Base-by-base conservation (phyloP, 108 stramenopile genomes). In the Fistulifera pelliculosa region DNA sequence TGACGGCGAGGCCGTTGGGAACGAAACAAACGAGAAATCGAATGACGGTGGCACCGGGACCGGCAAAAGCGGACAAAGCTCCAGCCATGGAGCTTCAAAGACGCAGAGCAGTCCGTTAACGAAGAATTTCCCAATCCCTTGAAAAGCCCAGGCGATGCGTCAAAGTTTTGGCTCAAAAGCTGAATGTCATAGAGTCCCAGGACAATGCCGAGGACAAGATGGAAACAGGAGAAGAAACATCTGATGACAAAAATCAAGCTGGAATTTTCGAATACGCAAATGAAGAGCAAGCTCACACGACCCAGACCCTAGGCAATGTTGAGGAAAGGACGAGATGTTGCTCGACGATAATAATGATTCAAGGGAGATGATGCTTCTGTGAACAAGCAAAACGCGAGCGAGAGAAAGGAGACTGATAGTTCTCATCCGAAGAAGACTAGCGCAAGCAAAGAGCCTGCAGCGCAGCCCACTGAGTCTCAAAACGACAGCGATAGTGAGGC, bases 91-190 rank as follows among this genome's bases (percentile, higher is more conserved):
- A 39, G 54, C 50, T n/a, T 44, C 57, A 26, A 55, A 10, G 60
- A 47, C 15, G 26, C 50, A 11, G 50, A 38, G 21, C 24, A 22
- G 15, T 15, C 18, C 8, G 4, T 48, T 38, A 11, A 11, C 6
- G 42, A 66, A n/a, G 65, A 73, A 35, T 35, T 64, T 39, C 91
- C 93, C 0, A 96, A 96, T 60, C 93, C 95, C 18, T 84, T 94
- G 45, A 80, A 87, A 54, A 74, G 70, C 54, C 85, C 81, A 25
- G 90, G 84, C 38, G 90, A 89, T 52, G 90, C 79, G 13, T 73
- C 71, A 49, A 79, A 84, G 57, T 87, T 79, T 43, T 92, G 90
- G 86, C 81, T 87, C 45, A 69, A 75, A 76, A 77, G 50, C 72
- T 92, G 0, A 75, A 90, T 47, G 66, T 86, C 1, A 62, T 87